These are phyloP conservation scores for Phytophthora chlamydospora DNA, from an alignment of 352 stramenopile species.

Conservation along the genomic window DNA sequence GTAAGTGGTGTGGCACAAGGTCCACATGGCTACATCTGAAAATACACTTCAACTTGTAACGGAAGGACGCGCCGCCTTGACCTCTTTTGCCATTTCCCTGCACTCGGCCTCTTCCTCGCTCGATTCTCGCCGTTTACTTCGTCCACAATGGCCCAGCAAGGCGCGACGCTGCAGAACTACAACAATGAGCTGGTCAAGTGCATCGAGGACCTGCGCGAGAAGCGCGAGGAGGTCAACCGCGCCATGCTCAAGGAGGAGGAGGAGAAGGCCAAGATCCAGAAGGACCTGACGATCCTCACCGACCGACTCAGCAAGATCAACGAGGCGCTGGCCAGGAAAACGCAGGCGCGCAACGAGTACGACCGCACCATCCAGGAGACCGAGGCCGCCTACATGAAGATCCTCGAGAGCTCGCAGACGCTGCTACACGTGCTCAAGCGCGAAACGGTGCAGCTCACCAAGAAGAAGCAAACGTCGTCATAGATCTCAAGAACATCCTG, in stretches of 20 bases:
- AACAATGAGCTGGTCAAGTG: constrained; percentile 97
- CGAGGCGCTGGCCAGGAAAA: constrained; percentile 90
- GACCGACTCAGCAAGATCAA: constrained; percentile 93
- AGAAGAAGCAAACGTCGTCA: constrained; percentile 94
- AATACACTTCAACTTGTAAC: constrained; percentile 31
- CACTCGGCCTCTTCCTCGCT: constrained; percentile 8
- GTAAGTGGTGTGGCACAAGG: background rate
- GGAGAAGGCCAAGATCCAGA: constrained; percentile 95
- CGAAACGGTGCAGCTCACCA: constrained; percentile 93
- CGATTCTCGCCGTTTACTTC: background rate
- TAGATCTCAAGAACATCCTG: constrained; percentile 25
- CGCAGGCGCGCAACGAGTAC: constrained; percentile 92
- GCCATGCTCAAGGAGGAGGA: constrained; percentile 95
- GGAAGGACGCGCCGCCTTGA: constrained; percentile 11
- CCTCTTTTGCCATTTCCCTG: background rate
- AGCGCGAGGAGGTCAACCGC: constrained; percentile 92
- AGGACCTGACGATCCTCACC: constrained; percentile 92
- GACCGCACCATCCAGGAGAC: constrained; percentile 95
- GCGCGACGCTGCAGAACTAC: constrained; percentile 95
- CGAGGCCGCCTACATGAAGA: constrained; percentile 96
- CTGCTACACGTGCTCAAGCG: constrained; percentile 95
- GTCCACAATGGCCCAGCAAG: constrained; percentile 85
- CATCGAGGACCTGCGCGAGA: constrained; percentile 94
- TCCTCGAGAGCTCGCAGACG: constrained; percentile 94
- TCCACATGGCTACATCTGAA: constrained; percentile 19